Evolutionary conservation across 2,329 filamentous ascomycete species (phyloP).

Genomic region (Epicoccum sorghinum): DNA sequence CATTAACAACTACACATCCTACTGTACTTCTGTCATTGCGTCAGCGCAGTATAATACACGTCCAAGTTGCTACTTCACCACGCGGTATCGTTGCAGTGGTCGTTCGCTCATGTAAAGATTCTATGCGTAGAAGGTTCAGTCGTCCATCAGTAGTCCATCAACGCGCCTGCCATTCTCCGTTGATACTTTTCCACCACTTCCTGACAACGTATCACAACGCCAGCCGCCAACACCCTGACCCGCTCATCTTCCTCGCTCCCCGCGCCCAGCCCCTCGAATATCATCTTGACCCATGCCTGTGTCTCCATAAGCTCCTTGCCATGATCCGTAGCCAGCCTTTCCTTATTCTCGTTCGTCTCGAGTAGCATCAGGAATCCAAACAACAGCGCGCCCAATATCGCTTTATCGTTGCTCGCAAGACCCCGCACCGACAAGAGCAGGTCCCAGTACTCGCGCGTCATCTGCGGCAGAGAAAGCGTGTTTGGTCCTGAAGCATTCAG

Average conservation of each 20-base stretch:
- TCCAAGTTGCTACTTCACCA: neutral
- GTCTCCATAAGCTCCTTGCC: slow-evolving; percentile 83
- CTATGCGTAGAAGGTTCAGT: neutral
- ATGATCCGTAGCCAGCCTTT: slow-evolving; percentile 74
- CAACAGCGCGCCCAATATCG: slow-evolving; percentile 74
- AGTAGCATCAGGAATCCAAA: slow-evolving; percentile 80
- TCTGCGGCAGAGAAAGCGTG: slow-evolving; percentile 74
- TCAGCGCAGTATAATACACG: too few species aligned
- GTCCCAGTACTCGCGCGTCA: slow-evolving; percentile 84
- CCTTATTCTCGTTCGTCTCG: slow-evolving; percentile 78
- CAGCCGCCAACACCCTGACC: slow-evolving; percentile 78
- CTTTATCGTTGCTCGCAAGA: slow-evolving; percentile 59
- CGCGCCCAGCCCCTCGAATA: slow-evolving; percentile 66
- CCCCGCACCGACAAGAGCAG: slow-evolving; percentile 76
- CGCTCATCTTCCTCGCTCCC: slow-evolving; percentile 71
- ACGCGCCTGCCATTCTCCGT: slow-evolving; percentile 74
- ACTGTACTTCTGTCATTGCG: too few species aligned
- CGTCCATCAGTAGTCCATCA: slow-evolving; percentile 50
- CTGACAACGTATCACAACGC: slow-evolving; percentile 75
- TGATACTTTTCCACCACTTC: slow-evolving; percentile 86
- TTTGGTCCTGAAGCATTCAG: slow-evolving; percentile 83
- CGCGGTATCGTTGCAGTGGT: neutral
- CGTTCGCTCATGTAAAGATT: neutral
- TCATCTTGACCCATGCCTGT: slow-evolving; percentile 78
- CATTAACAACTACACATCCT: too few species aligned